These are phyloP conservation scores for Furcasterigmium sp. DNA, from an alignment of 2,329 filamentous ascomycete species.

Conservation along the genomic window DNA sequence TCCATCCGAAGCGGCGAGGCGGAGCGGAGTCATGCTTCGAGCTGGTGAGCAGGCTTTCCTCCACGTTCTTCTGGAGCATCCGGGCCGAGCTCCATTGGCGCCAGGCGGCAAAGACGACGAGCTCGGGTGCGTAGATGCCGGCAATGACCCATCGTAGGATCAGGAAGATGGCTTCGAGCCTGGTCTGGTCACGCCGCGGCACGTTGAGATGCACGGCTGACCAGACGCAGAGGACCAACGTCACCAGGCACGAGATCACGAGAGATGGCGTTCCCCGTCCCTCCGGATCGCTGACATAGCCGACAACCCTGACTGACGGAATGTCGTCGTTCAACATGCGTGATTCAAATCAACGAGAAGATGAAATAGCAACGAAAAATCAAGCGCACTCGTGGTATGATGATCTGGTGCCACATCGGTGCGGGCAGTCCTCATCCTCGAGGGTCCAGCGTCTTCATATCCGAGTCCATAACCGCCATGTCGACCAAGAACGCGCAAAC, in stretches of 20 bases:
- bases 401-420: no score
- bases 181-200: conserved; percentile 10
- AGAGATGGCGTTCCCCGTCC: conserved; percentile 23
- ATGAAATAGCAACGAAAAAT: no score
- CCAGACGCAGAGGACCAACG: conserved; percentile 26
- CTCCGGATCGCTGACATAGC: conserved; percentile 12
- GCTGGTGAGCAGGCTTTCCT: background rate
- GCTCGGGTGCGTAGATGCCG: conserved; percentile 24
- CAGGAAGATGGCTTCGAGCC: conserved; percentile 3
- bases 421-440: no score
- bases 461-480: no score
- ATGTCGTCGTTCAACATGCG: background rate
- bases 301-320: background rate
- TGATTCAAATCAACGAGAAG: background rate
- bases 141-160: conserved; percentile 20
- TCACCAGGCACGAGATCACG: conserved; percentile 23
- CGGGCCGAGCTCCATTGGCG: conserved; percentile 15
- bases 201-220: conserved; percentile 28
- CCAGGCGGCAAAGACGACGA: conserved; percentile 22
- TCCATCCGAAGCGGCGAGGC: conserved; percentile 14
- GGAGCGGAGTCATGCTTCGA: background rate
- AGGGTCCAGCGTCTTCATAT: no score
- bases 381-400: no score
- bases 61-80: conserved; percentile 8
- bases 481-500: no score